phyloP scores from a whole-genome alignment of 176 grass and related monocot genomes.

The Canna indica region DNA sequence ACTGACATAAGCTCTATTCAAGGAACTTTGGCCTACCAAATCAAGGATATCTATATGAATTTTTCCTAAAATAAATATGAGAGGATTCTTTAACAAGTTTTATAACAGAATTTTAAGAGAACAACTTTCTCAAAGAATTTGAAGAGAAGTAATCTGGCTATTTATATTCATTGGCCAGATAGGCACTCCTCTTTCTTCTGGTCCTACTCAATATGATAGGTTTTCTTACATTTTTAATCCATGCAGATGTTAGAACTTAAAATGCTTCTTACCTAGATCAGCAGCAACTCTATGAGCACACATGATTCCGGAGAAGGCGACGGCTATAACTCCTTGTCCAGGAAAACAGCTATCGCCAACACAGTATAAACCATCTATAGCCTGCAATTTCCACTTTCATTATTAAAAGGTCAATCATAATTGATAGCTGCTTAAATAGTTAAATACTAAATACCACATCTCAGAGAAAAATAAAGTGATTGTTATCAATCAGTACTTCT shows the following conservation, averaged over 20 bases:
- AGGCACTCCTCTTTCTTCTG: background rate
- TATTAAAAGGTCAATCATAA: background rate
- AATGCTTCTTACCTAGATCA: constrained; percentile 57
- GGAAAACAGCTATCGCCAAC: constrained; percentile 96
- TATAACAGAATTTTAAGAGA: background rate
- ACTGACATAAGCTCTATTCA: no score
- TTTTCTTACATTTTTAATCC: background rate
- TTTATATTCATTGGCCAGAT: background rate
- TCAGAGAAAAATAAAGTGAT: background rate
- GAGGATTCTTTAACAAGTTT: no score
- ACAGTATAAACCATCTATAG: constrained; percentile 87
- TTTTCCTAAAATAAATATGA: no score
- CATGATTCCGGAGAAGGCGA: constrained; percentile 94
- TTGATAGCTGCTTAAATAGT: background rate
- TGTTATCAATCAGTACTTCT: constrained; percentile 2
- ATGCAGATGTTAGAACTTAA: background rate
- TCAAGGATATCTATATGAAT: no score
- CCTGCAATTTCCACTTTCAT: constrained; percentile 36
- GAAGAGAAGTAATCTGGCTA: background rate
- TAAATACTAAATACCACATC: no score
- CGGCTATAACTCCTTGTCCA: constrained; percentile 89
- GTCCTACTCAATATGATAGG: background rate
- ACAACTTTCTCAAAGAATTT: no score
- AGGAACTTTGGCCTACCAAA: no score
- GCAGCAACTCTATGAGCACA: constrained; percentile 94